Conservation (phyloP, 1,139 yeast species). For the Geotrichum aggregatum region DNA sequence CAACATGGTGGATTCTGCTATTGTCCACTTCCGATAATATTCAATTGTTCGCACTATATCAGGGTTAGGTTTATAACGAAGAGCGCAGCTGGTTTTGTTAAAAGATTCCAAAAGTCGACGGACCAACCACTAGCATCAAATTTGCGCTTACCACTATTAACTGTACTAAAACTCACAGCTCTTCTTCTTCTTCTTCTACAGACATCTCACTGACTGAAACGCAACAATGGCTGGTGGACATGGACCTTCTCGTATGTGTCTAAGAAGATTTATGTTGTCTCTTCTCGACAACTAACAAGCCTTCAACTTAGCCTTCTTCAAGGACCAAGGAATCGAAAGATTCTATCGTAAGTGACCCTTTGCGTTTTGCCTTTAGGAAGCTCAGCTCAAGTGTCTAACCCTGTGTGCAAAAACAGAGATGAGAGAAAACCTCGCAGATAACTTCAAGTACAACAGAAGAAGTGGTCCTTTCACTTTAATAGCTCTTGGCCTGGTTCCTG, state of each 20-base stretch:
- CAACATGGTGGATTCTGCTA: too few relatives aligned
- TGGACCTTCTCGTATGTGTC: slow-evolving; percentile 19
- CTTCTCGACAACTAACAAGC: background rate
- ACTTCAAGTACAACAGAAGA: slow-evolving; percentile 35
- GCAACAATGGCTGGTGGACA: slow-evolving; percentile 21
- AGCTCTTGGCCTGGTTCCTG: slow-evolving; percentile 37
- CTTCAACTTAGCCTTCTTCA: slow-evolving; percentile 30
- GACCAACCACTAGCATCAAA: too few relatives aligned
- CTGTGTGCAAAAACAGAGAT: slow-evolving; percentile 26
- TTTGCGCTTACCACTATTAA: too few relatives aligned
- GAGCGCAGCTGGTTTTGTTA: too few relatives aligned
- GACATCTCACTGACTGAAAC: too few relatives aligned
- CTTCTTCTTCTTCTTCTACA: too few relatives aligned
- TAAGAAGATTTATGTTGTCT: background rate
- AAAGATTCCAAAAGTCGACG: too few relatives aligned
- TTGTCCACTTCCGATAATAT: too few relatives aligned
- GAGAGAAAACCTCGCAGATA: slow-evolving; percentile 35
- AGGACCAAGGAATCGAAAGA: slow-evolving; percentile 38
- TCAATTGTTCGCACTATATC: background rate
- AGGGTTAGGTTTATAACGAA: background rate
- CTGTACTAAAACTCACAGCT: too few relatives aligned
- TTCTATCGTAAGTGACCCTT: slow-evolving; percentile 31
- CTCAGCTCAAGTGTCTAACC: too few relatives aligned
- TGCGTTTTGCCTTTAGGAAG: slow-evolving; percentile 3
- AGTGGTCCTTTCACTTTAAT: slow-evolving; percentile 36